These are phyloP conservation scores for Wickerhamiella kazuoi DNA, from an alignment of 805 yeast genomes.

Conservation along the genomic window DNA sequence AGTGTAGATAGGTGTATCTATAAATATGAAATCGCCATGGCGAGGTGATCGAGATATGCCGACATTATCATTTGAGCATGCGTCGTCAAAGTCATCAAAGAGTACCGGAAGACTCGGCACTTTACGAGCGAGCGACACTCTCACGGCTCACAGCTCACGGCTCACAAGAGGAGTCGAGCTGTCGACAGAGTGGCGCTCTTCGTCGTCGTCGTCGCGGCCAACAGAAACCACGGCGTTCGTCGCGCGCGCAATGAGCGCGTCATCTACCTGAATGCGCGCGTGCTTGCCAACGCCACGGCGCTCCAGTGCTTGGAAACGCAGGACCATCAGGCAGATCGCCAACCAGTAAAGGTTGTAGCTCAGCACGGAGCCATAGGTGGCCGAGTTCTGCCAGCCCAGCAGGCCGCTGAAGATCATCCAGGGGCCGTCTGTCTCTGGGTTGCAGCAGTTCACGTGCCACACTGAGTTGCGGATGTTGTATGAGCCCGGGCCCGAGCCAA, in stretches of 20 bases:
- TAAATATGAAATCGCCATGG: too few species aligned
- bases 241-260: constrained; percentile 1
- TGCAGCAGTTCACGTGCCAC: constrained; percentile 94
- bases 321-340: constrained; percentile 27
- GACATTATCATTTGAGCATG: too few species aligned
- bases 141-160: background rate
- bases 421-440: constrained; percentile 77
- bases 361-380: constrained; percentile 72
- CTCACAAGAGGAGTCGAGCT: background rate
- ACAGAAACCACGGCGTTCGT: background rate
- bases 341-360: constrained; percentile 63
- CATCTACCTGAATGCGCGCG: constrained; percentile 7
- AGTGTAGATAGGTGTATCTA: too few species aligned
- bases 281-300: constrained; percentile 2
- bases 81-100: too few species aligned
- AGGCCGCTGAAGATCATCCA: constrained; percentile 86
- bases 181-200: background rate
- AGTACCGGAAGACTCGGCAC: too few species aligned
- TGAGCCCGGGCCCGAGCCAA: constrained; percentile 87
- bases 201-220: background rate
- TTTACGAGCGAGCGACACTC: too few species aligned
- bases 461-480: constrained; percentile 62
- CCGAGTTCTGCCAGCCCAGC: constrained; percentile 88
- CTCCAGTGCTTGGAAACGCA: constrained; percentile 30
- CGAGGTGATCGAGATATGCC: too few species aligned